Evolutionary conservation across 257 asterid genomes (phyloP), one percentile per base, ranked within the genome.

Genomic region (Nicotiana tomentosiformis): DNA sequence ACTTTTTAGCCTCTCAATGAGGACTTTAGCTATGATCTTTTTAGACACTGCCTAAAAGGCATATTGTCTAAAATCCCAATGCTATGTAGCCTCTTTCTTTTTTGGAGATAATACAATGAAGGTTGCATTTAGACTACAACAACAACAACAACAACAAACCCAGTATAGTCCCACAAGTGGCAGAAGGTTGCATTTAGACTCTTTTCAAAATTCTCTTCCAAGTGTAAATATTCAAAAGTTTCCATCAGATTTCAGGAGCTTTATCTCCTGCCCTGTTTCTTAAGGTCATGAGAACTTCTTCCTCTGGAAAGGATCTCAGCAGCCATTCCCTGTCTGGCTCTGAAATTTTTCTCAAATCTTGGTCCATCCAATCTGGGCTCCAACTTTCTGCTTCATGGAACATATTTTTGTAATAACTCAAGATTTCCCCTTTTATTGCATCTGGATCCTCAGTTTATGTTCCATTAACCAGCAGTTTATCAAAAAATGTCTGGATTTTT

Each of bases 321-420:
- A 67, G 29, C 76, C 76, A 67, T 67, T 33, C 29, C 29, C 51
- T 17, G 29, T 67, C 76, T 67, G 53, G 37, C 37, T 33, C 53
- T 33, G 76, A 67, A 67, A 66, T 43, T 66, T 66, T 16, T 66
- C 26, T 12, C 29, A 35, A 17, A 67, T 66, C 53, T 35, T 35
- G 77, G 53, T 55, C 77, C 51, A 67, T 67, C 53, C 53, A 67
- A 67, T 67, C 53, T 67, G 53, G 29, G 53, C 53, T 35, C 53
- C 29, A 67, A 67, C 77, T 67, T 67, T 67, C 53, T 33, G 77
- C 77, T 67, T 67, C 77, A 35, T 67, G 77, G 77, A 43, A 5
- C 77, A 35, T 33, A 67, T 67, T 67, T 67, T 67, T 67, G 77
- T 67, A 67, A 67, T 17, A 67, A 67, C 37, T 67, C 29, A 67